phyloP scores from a whole-genome alignment of 805 yeast genomes.

The Candida qinlingensis region DNA sequence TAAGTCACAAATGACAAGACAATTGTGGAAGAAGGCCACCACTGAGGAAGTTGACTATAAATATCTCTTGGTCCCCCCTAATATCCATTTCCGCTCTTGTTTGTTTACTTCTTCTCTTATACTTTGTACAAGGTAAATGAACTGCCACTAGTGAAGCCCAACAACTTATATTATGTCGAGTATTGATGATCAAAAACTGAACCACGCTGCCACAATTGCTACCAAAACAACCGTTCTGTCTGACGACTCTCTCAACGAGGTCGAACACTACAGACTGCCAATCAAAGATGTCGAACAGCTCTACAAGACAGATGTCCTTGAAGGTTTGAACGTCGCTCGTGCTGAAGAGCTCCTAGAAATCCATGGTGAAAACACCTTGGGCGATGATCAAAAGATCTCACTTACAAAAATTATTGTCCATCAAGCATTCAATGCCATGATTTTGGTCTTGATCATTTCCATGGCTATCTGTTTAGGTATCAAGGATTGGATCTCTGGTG shows the following conservation, averaged over 20 bases:
- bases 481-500: constrained; percentile 77
- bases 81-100: neutral
- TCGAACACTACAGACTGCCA: constrained; percentile 24
- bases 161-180: constrained; percentile 7
- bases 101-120: neutral
- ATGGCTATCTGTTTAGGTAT: constrained; percentile 69
- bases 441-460: constrained; percentile 62
- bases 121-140: neutral
- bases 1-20: neutral
- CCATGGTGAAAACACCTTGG: constrained; percentile 58
- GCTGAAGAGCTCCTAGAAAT: constrained; percentile 27
- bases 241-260: constrained; percentile 12
- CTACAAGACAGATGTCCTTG: constrained; percentile 36
- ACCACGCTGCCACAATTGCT: constrained; percentile 12
- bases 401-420: constrained; percentile 51
- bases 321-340: constrained; percentile 40
- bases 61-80: neutral
- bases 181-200: constrained; percentile 14
- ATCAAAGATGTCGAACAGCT: constrained; percentile 32
- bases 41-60: neutral
- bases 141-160: neutral
- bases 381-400: constrained; percentile 53
- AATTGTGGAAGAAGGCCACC: neutral
- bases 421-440: constrained; percentile 76
- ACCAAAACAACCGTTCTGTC: constrained; percentile 12